These are phyloP conservation scores for Anthracocystis panici-leucophaei DNA, from an alignment of 1,284 basidiomycete genomes.

Conservation along the genomic window DNA sequence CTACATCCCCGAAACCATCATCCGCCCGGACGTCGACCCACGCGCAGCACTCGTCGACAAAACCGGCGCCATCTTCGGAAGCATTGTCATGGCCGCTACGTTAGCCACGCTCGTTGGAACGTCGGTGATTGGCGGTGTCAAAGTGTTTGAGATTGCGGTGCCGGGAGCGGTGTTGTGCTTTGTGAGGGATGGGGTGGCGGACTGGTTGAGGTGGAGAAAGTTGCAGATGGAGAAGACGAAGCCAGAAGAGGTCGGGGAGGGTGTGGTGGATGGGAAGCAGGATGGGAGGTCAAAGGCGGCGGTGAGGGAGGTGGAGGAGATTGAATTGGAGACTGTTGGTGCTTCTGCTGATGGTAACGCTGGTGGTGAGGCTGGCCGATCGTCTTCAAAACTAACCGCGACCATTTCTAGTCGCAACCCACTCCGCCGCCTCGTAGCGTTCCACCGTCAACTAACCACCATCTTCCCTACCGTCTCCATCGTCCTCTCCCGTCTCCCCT, in stretches of 20 bases:
- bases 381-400: background rate
- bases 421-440: slow-evolving; percentile 22
- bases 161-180: slow-evolving; percentile 85
- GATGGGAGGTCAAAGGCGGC: slow-evolving; percentile 21
- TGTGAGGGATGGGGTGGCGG: slow-evolving; percentile 78
- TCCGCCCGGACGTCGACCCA: slow-evolving; percentile 72
- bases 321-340: slow-evolving; percentile 37
- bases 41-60: slow-evolving; percentile 73
- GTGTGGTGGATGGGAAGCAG: background rate
- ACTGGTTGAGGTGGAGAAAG: slow-evolving; percentile 65
- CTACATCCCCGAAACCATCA: slow-evolving; percentile 71
- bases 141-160: slow-evolving; percentile 80
- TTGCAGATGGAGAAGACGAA: slow-evolving; percentile 21
- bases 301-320: slow-evolving; percentile 25
- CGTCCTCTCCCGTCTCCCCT: slow-evolving; percentile 80
- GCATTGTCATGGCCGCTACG: slow-evolving; percentile 73
- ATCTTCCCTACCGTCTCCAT: slow-evolving; percentile 82
- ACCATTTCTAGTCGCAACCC: slow-evolving; percentile 18
- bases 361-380: background rate
- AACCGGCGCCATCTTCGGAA: slow-evolving; percentile 73
- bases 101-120: slow-evolving; percentile 76
- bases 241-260: slow-evolving; percentile 12
- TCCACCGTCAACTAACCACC: slow-evolving; percentile 14
- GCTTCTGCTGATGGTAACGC: slow-evolving; percentile 23
- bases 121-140: slow-evolving; percentile 73